These are phyloP conservation scores for Fusarium papillatum DNA, from an alignment of 2,329 filamentous ascomycete species.

Conservation along the genomic window DNA sequence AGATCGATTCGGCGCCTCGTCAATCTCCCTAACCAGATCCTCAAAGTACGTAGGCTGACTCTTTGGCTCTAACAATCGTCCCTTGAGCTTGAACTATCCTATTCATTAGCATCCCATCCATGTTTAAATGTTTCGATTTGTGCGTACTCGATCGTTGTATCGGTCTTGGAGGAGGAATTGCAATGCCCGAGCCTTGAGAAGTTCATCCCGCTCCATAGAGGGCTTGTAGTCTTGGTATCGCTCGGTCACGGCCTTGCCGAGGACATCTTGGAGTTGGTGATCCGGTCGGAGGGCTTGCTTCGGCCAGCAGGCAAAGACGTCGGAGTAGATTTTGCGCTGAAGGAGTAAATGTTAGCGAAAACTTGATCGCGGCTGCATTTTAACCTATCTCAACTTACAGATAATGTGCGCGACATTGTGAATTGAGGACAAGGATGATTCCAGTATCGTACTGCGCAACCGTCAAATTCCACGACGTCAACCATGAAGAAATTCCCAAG, in stretches of 20 bases:
- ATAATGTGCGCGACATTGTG: slow-evolving; percentile 51
- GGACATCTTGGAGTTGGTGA: slow-evolving; percentile 71
- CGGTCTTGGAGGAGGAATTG: slow-evolving; percentile 71
- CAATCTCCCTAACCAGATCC: slow-evolving; percentile 72
- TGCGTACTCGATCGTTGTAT: slow-evolving; percentile 68
- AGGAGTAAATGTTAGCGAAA: neutral
- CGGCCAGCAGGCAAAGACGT: slow-evolving; percentile 69
- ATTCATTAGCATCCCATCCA: slow-evolving; percentile 17
- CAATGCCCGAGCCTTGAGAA: slow-evolving; percentile 71
- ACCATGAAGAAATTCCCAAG: slow-evolving; percentile 43
- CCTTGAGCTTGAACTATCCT: slow-evolving; percentile 56
- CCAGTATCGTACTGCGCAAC: slow-evolving; percentile 6
- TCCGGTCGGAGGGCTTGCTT: slow-evolving; percentile 74
- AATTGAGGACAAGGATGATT: slow-evolving; percentile 27
- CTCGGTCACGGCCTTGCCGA: slow-evolving; percentile 55
- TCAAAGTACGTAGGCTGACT: slow-evolving; percentile 76
- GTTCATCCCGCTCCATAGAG: slow-evolving; percentile 60
- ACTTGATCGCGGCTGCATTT: neutral
- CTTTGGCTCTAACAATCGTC: slow-evolving; percentile 67
- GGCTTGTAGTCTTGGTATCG: slow-evolving; percentile 51
- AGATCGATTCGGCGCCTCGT: slow-evolving; percentile 71
- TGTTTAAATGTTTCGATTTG: neutral
- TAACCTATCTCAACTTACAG: slow-evolving; percentile 39
- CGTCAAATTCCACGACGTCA: slow-evolving; percentile 41
- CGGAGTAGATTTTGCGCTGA: slow-evolving; percentile 54